Evolutionary conservation across 208 protist species (phyloP).

Genomic region (Leishmania martiniquensis): DNA sequence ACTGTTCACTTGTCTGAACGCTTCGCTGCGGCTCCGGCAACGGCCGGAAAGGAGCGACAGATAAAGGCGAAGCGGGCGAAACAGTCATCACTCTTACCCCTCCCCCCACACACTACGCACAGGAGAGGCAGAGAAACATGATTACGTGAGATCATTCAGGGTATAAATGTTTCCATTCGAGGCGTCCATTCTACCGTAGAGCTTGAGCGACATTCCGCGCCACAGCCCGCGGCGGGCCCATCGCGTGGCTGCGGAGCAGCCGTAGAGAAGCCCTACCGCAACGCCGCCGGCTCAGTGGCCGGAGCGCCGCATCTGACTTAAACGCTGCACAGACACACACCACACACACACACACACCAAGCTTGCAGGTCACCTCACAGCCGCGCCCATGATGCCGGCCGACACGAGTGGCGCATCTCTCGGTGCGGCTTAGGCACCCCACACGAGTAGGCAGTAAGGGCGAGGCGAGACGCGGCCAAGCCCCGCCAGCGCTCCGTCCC

Average conservation of each 20-base stretch:
- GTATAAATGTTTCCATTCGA: not conserved
- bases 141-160: not conserved
- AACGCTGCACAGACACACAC: not conserved
- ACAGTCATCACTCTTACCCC: not conserved
- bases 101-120: not conserved
- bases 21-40: not conserved
- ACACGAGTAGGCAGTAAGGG: not conserved
- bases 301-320: not conserved
- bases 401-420: not conserved
- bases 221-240: not conserved
- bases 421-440: not conserved
- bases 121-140: not conserved
- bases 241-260: not conserved
- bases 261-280: not conserved
- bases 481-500: not conserved
- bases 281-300: not conserved
- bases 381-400: not conserved
- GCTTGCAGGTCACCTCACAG: not conserved
- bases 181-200: not conserved
- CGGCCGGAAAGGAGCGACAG: not conserved
- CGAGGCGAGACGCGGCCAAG: not conserved
- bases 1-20: slow-evolving; percentile 16
- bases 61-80: not conserved
- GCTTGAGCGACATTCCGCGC: not conserved
- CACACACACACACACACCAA: not conserved